Evolutionary conservation across 2,329 filamentous ascomycete species (phyloP), one percentile per base, ranked within the genome.

Genomic region (Leptoxyphium fumago): DNA sequence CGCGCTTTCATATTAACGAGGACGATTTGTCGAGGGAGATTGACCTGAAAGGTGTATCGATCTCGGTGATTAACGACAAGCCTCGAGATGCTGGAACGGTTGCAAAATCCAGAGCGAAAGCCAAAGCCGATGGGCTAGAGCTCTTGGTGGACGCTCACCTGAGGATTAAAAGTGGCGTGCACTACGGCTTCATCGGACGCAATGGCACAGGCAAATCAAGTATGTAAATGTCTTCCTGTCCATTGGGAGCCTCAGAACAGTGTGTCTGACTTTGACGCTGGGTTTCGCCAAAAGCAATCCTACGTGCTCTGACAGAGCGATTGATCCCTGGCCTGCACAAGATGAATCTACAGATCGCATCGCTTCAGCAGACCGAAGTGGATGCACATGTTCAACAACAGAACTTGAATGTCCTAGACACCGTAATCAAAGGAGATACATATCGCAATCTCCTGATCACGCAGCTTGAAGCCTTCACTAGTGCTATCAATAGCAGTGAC

Each of bases 121-220:
- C 64, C 26, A 80, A 74, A 54, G 52, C 60, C 55, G 48, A 72
- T 55, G 60, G 67, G 53, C 30, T 69, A 58, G 84, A 91, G 58
- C 74, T 93, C 5, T 68, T 93, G 2, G 69, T 68, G 9, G 76
- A 82, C 58, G 82, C 81, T 1, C 78, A 78, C 45, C 64, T 93
- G 30, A 75, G 78, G 18, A 64, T 93, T 2, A 84, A 89, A 50
- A 75, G 78, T 41, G 80, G 82, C 0, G 70, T 78, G 39, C 73
- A 82, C 48, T 93, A 93, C 67, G 84, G 84, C 0, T 67, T 93
- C 1, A 69, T 89, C 15, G 86, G 85, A 0, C 73, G 83, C 6
- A 93, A 93, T 62, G 85, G 85, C 1, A 82, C 79, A 2, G 86
- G 85, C 5, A 93, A 93, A 58, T 88, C 83, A 3, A 89, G 78